Evolutionary conservation across 2,329 filamentous ascomycete genomes (phyloP).

Genomic region (Colletotrichum sp.): DNA sequence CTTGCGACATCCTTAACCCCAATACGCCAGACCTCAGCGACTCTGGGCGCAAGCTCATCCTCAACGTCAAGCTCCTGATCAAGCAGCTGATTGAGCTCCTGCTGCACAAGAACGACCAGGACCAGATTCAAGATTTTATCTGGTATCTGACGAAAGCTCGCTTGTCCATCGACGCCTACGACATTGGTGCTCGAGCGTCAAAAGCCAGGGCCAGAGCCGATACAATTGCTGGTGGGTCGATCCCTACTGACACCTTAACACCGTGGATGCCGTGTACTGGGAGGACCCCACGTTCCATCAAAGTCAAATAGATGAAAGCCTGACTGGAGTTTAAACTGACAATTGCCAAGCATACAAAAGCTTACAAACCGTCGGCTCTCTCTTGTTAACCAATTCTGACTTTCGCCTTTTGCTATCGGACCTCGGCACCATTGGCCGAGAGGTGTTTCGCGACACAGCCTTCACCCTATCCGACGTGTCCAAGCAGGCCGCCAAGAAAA

Average conservation of each 20-base stretch:
- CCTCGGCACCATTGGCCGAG: constrained; percentile 76
- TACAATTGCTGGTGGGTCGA: constrained; percentile 66
- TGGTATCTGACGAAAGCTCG: constrained; percentile 83
- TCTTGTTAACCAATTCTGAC: constrained; percentile 89
- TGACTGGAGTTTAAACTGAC: constrained; percentile 24
- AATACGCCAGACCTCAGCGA: constrained; percentile 75
- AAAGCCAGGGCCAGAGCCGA: constrained; percentile 73
- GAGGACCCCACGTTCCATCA: background rate
- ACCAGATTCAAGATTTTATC: constrained; percentile 90
- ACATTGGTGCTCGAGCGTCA: constrained; percentile 65
- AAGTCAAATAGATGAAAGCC: background rate
- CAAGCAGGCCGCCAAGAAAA: constrained; percentile 72
- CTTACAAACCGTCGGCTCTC: constrained; percentile 78
- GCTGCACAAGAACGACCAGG: constrained; percentile 79
- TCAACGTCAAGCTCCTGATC: constrained; percentile 75
- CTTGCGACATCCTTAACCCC: constrained; percentile 79
- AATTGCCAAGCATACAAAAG: constrained; percentile 72
- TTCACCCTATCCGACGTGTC: constrained; percentile 79
- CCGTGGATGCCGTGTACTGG: background rate
- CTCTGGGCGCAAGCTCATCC: constrained; percentile 75
- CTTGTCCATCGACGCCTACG: constrained; percentile 69
- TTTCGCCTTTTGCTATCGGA: constrained; percentile 88
- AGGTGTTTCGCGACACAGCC: constrained; percentile 88
- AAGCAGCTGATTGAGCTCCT: constrained; percentile 83
- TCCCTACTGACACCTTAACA: background rate